A percentile compares a stretch with the other conserved stretches of the same genome.
These are phyloP conservation scores for Fraxinus quadrangulata DNA, from an alignment of 257 asterid species.

Conservation along the genomic window DNA sequence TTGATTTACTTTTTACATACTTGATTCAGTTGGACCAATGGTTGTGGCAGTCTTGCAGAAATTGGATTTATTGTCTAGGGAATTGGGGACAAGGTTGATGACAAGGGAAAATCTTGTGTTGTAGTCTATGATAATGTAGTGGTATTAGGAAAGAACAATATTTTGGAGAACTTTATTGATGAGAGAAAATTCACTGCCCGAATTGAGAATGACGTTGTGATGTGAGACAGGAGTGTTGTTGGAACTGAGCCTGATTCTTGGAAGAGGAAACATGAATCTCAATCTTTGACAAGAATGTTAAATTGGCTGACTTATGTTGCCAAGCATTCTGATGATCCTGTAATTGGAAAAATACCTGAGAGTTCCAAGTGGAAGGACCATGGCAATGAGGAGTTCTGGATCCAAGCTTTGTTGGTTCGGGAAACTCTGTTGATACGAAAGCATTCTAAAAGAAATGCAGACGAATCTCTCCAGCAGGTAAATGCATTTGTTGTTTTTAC, in stretches of 20 bases:
- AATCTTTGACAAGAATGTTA: constrained; percentile 47
- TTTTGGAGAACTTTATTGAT: constrained; percentile 26
- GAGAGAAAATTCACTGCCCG: constrained; percentile 5
- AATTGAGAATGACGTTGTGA: constrained; percentile 7
- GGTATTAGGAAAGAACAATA: constrained; percentile 25
- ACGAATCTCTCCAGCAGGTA: constrained; percentile 57
- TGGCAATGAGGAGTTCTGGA: constrained; percentile 45
- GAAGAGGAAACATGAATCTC: constrained; percentile 62
- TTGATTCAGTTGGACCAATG: too few species aligned
- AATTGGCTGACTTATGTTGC: constrained; percentile 59
- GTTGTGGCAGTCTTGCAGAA: constrained; percentile 32
- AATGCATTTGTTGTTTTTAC: constrained; percentile 6
- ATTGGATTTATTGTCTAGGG: constrained; percentile 47
- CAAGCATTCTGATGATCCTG: constrained; percentile 49
- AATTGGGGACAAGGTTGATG: constrained; percentile 9
- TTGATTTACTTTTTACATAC: too few species aligned
- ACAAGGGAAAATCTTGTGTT: constrained; percentile 12
- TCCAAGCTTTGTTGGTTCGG: constrained; percentile 55
- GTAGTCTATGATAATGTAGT: constrained; percentile 13
- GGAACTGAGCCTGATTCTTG: constrained; percentile 32
- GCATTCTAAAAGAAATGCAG: constrained; percentile 33
- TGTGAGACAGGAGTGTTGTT: constrained; percentile 24
- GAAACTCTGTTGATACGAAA: constrained; percentile 44
- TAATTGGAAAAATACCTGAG: constrained; percentile 51
- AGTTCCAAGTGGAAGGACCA: constrained; percentile 58